A percentile compares a stretch with the other conserved stretches of the same genome.
Evolutionary conservation across 2,329 filamentous ascomycete species (phyloP).

Genomic region (Rhinocladiella similis): DNA sequence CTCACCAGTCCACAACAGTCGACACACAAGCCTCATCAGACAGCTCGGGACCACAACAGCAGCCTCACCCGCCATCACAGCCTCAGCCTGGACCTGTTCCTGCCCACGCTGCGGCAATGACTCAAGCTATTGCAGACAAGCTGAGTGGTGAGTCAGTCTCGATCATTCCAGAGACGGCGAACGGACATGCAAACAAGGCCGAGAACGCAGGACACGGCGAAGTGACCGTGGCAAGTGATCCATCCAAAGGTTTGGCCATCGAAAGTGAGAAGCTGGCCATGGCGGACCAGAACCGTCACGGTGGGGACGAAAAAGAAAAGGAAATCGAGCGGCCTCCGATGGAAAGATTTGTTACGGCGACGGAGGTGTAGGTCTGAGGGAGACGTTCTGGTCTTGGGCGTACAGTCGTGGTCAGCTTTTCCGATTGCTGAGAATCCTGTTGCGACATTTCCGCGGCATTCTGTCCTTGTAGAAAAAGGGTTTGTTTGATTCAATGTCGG

Average conservation of each 20-base stretch:
- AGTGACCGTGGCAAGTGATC: slow-evolving; percentile 22
- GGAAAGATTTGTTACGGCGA: slow-evolving; percentile 29
- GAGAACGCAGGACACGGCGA: slow-evolving; percentile 17
- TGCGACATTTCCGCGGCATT: too few species aligned
- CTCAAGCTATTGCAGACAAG: slow-evolving; percentile 16
- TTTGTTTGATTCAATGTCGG: too few species aligned
- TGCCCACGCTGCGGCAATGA: slow-evolving; percentile 18
- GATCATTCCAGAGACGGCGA: slow-evolving; percentile 19
- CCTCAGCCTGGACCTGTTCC: slow-evolving; percentile 26
- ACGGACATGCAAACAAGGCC: slow-evolving; percentile 14
- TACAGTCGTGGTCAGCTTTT: neutral
- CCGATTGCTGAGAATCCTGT: neutral
- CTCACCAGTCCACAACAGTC: too few species aligned
- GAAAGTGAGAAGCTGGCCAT: slow-evolving; percentile 26
- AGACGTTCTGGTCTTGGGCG: neutral
- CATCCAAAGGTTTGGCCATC: slow-evolving; percentile 24
- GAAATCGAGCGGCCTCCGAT: slow-evolving; percentile 16
- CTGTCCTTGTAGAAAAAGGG: too few species aligned
- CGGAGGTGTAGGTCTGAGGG: slow-evolving; percentile 12
- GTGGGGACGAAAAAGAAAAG: neutral
- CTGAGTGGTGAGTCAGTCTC: slow-evolving; percentile 22
- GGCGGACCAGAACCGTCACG: neutral
- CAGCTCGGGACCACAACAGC: neutral
- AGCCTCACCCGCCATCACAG: slow-evolving; percentile 14
- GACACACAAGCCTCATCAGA: neutral